phyloP scores from a whole-genome alignment of 2,329 filamentous ascomycete species.

The Xylariaceae sp. region DNA sequence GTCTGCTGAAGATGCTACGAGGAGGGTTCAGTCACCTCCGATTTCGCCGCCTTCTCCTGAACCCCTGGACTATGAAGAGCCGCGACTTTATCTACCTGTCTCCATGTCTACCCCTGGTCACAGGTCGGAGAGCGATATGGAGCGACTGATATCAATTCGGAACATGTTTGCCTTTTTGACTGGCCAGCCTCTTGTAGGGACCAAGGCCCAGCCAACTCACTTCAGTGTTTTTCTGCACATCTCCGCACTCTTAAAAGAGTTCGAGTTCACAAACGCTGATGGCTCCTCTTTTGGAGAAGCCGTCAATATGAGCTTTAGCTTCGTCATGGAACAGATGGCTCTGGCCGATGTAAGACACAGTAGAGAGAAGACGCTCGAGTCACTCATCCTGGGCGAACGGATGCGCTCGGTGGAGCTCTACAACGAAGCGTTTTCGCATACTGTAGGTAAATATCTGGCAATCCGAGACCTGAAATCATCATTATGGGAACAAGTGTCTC shows the following conservation, averaged over 20 bases:
- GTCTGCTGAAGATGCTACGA: conserved; percentile 52
- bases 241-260: conserved; percentile 56
- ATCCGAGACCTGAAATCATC: conserved; percentile 68
- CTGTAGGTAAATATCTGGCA: conserved; percentile 81
- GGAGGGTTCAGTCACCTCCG: conserved; percentile 42
- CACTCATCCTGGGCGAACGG: conserved; percentile 83
- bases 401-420: conserved; percentile 84
- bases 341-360: conserved; percentile 81
- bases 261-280: conserved; percentile 59
- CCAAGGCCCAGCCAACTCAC: conserved; percentile 52
- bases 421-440: conserved; percentile 89
- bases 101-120: conserved; percentile 43
- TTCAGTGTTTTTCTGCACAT: conserved; percentile 60
- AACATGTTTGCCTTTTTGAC: conserved; percentile 70
- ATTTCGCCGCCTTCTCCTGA: conserved; percentile 42
- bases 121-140: conserved; percentile 48
- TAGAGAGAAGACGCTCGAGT: conserved; percentile 86
- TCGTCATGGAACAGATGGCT: conserved; percentile 75
- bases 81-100: conserved; percentile 58
- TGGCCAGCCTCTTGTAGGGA: conserved; percentile 64
- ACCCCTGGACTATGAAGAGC: conserved; percentile 42
- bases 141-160: conserved; percentile 60
- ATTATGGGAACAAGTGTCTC: conserved; percentile 71
- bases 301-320: conserved; percentile 67
- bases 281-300: conserved; percentile 62